Conservation (phyloP, 768 basidiomycete genomes). For the Chlorophyllum brunneum region DNA sequence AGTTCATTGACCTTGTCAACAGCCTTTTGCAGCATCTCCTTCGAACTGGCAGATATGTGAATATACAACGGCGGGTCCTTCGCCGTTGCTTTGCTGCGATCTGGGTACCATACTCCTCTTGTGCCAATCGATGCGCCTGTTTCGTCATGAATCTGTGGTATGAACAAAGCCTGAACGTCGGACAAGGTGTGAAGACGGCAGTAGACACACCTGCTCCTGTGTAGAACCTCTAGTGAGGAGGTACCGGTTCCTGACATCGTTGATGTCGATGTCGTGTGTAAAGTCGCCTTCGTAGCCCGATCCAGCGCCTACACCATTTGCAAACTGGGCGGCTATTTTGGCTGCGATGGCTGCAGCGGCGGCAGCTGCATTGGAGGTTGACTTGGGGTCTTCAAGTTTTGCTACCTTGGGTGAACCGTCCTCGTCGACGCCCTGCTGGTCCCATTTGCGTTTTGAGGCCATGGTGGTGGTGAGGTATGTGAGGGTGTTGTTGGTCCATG, state of each 20-base stretch:
- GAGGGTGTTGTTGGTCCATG: not conserved
- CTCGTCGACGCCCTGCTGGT: constrained; percentile 56
- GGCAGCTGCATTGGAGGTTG: constrained; percentile 64
- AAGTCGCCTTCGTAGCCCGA: constrained; percentile 73
- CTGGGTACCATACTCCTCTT: constrained; percentile 95
- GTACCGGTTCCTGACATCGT: constrained; percentile 93
- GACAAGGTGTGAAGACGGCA: not conserved
- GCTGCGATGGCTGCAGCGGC: constrained; percentile 85
- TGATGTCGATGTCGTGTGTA: constrained; percentile 92
- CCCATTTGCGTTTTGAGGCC: constrained; percentile 41
- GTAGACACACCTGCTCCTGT: constrained; percentile 71
- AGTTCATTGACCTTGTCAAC: constrained; percentile 73
- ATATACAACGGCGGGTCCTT: constrained; percentile 93
- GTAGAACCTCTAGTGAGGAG: constrained; percentile 91
- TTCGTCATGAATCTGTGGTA: constrained; percentile 75
- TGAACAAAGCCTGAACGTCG: not conserved
- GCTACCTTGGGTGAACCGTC: constrained; percentile 36
- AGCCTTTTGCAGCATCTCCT: constrained; percentile 62
- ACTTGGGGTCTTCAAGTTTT: constrained; percentile 51
- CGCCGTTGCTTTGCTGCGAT: constrained; percentile 85
- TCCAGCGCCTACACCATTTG: constrained; percentile 37
- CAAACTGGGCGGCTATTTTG: constrained; percentile 89
- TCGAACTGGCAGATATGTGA: constrained; percentile 78
- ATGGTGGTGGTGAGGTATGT: not conserved
- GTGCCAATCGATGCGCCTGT: constrained; percentile 92